These are phyloP conservation scores for Schizochytrium sp. DNA, from an alignment of 108 stramenopile species.

Conservation along the genomic window DNA sequence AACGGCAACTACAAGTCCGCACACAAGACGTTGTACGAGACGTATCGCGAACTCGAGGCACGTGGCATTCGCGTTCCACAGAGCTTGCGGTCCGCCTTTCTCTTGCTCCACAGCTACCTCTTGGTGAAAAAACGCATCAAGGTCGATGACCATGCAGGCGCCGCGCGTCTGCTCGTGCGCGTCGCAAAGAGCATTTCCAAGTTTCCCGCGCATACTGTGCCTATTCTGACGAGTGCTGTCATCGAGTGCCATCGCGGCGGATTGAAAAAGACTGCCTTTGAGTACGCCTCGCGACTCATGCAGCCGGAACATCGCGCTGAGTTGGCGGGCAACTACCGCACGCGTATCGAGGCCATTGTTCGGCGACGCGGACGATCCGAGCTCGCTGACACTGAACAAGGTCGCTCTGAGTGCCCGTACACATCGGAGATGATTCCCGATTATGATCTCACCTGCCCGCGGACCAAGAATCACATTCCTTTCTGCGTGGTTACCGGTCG, in stretches of 20 bases:
- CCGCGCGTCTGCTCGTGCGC: constrained; percentile 48
- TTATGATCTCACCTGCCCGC: constrained; percentile 48
- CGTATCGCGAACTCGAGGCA: constrained; percentile 42
- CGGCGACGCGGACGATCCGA: constrained; percentile 45
- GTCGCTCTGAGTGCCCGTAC: constrained; percentile 3
- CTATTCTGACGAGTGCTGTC: constrained; percentile 48
- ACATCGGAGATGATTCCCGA: constrained; percentile 27
- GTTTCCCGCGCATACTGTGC: constrained; percentile 48
- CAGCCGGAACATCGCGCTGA: constrained; percentile 40
- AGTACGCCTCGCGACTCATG: constrained; percentile 48
- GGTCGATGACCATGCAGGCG: constrained; percentile 39
- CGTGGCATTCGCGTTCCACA: constrained; percentile 32
- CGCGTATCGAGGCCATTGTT: constrained; percentile 58
- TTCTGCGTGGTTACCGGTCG: constrained; percentile 57
- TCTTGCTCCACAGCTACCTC: constrained; percentile 48
- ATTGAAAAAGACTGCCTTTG: constrained; percentile 42
- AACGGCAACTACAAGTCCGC: constrained; percentile 49
- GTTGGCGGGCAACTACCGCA: constrained; percentile 45
- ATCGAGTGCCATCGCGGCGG: constrained; percentile 59
- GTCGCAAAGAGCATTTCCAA: constrained; percentile 46
- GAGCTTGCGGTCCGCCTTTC: constrained; percentile 34
- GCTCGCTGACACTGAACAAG: not conserved
- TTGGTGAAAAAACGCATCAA: constrained; percentile 44
- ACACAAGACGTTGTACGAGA: constrained; percentile 44
- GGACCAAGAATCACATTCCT: constrained; percentile 50